Evolutionary conservation across 2,329 filamentous ascomycete genomes (phyloP), one percentile per base, ranked within the genome.

Genomic region (Tympanopsis confertula): DNA sequence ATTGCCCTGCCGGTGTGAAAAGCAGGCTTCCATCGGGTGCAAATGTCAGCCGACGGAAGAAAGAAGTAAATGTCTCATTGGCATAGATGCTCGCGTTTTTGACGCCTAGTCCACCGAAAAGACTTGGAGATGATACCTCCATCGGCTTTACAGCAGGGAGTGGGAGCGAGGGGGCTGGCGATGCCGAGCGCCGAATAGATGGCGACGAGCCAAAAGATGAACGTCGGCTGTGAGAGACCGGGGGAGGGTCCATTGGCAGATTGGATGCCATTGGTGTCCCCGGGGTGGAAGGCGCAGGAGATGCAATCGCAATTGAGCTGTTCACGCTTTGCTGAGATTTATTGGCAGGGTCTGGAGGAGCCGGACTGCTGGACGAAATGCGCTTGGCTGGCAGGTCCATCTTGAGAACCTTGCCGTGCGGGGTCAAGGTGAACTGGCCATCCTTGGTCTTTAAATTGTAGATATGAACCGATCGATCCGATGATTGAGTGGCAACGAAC

Each of bases 371-470:
- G 1, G 88, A 93, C 1, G 88, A 89, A 46, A 95, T 86, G 35
- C 89, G 77, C 44, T 89, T 78, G 28, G 85, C 78, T 20, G 91
- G 93, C n/a, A 98, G 67, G 57, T 98, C 91, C 68, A 93, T 89
- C 63, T 76, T 80, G 48, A 68, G 62, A 47, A 80, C 76, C 47
- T 84, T 91, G 35, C 76, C 68, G 40, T 70, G 67, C 39, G 62
- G 69, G 41, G 55, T 57, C 37, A 98, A 68, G 0, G 86, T 87
- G 54, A 94, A 94, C 48, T 94, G 86, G 20, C 91, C 91, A 50
- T 98, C 91, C 54, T 96, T 98, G 17, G 85, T 94, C 65, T 86
- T 94, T 44, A 98, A 66, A 1, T 84, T 89, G 63, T 98, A 98
- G 47, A 98, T 91, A 58, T 98, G 93, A 13, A 96, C 89, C 2